Conservation (phyloP, 352 stramenopile genomes). For the Ophiocytium majus region DNA sequence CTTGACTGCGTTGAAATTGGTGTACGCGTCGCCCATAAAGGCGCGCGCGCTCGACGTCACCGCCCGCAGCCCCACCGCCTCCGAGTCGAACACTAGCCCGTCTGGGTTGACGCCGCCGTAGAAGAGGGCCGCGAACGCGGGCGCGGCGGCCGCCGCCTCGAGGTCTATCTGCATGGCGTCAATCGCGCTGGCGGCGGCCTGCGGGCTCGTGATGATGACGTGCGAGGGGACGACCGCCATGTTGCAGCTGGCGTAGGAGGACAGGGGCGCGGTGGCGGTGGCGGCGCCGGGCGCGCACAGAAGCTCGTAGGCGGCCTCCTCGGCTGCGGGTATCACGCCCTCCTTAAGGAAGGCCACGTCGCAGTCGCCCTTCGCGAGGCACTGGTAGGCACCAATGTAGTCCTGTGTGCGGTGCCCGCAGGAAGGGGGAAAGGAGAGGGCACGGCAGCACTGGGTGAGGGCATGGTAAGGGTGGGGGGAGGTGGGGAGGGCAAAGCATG, state of each 20-base stretch:
- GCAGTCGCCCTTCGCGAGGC: background rate
- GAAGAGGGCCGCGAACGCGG: background rate
- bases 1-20: background rate
- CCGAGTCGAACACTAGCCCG: background rate
- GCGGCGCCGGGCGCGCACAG: background rate
- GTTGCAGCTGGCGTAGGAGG: background rate
- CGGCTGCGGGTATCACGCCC: background rate
- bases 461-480: no score
- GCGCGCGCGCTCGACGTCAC: background rate
- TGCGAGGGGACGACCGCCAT: background rate
- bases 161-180: background rate
- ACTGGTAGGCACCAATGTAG: background rate
- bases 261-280: background rate
- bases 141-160: background rate
- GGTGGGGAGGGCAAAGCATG: background rate
- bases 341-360: constrained; percentile 13
- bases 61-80: background rate
- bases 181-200: background rate
- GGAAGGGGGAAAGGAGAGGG: background rate
- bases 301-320: background rate
- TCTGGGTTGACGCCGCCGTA: background rate
- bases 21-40: background rate
- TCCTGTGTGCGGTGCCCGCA: no score
- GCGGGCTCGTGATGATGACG: background rate
- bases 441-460: no score